phyloP scores from a whole-genome alignment of 495 filamentous ascomycete genomes.

The Tuber microsphaerosporum region DNA sequence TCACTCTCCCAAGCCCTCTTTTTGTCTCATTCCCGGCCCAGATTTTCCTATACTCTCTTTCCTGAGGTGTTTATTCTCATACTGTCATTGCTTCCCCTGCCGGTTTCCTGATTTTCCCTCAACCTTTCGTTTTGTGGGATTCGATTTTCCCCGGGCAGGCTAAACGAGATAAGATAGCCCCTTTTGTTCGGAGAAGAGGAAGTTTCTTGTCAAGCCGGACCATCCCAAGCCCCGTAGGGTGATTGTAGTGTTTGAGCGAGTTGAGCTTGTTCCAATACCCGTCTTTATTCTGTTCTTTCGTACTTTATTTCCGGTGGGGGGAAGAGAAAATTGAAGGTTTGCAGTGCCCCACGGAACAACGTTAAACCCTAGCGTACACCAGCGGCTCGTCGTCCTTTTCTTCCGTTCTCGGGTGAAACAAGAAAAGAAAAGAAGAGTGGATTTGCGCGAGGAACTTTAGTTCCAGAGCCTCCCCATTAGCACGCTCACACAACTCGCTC shows the following conservation, averaged over 20 bases:
- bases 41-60: not conserved
- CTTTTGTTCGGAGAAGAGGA: not conserved
- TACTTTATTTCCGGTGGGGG: not conserved
- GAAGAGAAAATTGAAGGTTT: not conserved
- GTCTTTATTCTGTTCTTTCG: not conserved
- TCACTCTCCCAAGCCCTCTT: not conserved
- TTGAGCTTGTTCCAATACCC: not conserved
- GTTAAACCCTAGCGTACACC: not conserved
- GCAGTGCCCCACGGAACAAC: not conserved
- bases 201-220: not conserved
- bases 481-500: slow-evolving; percentile 7
- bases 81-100: not conserved
- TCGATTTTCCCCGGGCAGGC: not conserved
- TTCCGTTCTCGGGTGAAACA: not conserved
- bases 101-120: not conserved
- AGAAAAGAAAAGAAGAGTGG: not conserved
- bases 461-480: not conserved
- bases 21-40: not conserved
- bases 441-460: not conserved
- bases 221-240: not conserved
- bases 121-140: not conserved
- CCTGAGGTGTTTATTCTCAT: not conserved
- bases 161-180: not conserved
- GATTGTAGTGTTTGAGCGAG: not conserved
- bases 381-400: not conserved